Base-by-base conservation (phyloP, 495 filamentous ascomycete genomes). In the Penicillium pancosmium region DNA sequence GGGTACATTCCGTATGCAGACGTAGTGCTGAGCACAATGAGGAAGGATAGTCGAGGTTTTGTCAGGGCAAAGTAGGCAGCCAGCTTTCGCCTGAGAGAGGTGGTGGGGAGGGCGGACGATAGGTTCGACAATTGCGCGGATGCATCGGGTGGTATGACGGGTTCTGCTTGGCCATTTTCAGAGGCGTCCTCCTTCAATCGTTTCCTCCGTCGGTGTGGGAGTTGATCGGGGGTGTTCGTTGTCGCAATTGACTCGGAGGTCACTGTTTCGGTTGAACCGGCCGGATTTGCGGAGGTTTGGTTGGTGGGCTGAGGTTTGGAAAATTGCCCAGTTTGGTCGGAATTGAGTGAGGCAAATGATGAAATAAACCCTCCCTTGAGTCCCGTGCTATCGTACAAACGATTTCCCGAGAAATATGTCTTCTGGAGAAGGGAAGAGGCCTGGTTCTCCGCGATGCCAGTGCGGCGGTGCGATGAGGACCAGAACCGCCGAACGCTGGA, bases 1-100 rank as follows among this genome's bases (percentile, higher is more conserved):
- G 94, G 94, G 70, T 95, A 98, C 60, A 98, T 84, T 7, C 90
- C 90, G 74, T 98, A 98, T 27, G 94, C 87, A 2, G 92, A 87
- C 57, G 92, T 96, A 11, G 95, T 92, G 0, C 92, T 91, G 50
- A 98, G 86, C 34, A 97, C 87, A 56, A 98, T 88, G 23, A 98
- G 82, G 57, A 97, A 88, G 13, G 92, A 93, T 43, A 98, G 85
- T 44, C 95, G 91, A 5, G 94, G 94, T 74, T 98, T 98, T 23
- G 91, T 89, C 64, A 98, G 88, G 8, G 94, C 90, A 63, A 98
- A 88, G 67, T 89, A 91, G 36, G 91, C 86, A n/a, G 92, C 89
- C 52, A 94, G 62, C 40, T 84, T 82, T 57, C 92, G 89, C 47
- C 88, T 86, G 51, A 95, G 56, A 44, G 93, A 95, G 47, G 82